Conservation (phyloP, 495 filamentous ascomycete genomes). For the Terfezia boudieri region DNA sequence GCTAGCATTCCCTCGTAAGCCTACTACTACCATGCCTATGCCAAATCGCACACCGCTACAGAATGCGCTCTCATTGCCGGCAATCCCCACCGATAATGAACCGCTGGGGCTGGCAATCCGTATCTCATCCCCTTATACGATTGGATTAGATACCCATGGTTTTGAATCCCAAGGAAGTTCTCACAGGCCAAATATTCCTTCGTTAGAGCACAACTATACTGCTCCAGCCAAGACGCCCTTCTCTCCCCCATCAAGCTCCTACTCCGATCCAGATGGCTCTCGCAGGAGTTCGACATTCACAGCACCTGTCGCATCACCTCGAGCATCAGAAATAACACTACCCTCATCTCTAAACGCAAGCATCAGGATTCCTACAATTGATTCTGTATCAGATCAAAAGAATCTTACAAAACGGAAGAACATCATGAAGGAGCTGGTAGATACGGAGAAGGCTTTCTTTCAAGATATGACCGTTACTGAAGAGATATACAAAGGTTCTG, state of each 20-base stretch:
- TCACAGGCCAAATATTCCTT: background rate
- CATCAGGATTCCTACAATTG: background rate
- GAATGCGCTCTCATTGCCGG: constrained; percentile 13
- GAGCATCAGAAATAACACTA: background rate
- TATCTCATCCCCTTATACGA: constrained; percentile 6
- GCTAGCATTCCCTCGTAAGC: background rate
- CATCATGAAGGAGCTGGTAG: constrained; percentile 72
- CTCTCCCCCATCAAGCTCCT: constrained; percentile 16
- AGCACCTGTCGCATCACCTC: background rate
- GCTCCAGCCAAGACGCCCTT: constrained; percentile 9
- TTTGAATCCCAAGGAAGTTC: background rate
- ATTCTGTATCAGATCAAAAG: constrained; percentile 10
- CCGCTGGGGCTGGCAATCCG: constrained; percentile 17
- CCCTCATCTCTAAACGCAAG: background rate
- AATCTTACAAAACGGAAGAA: constrained; percentile 36
- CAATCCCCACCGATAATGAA: constrained; percentile 18
- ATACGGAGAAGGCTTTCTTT: constrained; percentile 71
- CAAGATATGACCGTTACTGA: constrained; percentile 89
- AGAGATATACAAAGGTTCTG: constrained; percentile 93
- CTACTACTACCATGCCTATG: constrained; percentile 4
- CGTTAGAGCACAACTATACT: constrained; percentile 12
- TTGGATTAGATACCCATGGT: background rate
- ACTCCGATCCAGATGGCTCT: constrained; percentile 12
- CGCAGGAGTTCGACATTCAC: constrained; percentile 11
- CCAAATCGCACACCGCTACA: constrained; percentile 12